These are phyloP conservation scores for Phytomonas sp. DNA, from an alignment of 208 protist genomes.

Conservation along the genomic window DNA sequence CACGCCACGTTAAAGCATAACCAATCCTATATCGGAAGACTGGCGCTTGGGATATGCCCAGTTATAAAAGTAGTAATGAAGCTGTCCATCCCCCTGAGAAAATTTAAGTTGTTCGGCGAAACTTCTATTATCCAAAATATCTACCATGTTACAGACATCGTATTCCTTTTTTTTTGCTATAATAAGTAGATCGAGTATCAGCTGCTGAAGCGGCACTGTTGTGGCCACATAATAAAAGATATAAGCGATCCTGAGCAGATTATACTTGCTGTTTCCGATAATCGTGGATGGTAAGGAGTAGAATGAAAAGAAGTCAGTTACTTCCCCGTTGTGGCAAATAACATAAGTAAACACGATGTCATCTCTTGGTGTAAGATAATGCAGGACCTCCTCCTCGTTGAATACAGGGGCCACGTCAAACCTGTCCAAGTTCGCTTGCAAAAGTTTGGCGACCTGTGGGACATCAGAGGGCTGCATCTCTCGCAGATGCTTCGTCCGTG, in stretches of 20 bases:
- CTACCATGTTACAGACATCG: conserved; percentile 99
- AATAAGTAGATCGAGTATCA: conserved; percentile 92
- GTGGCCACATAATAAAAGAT: conserved; percentile 96
- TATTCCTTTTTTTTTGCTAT: conserved; percentile 83
- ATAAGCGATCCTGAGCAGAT: conserved; percentile 93
- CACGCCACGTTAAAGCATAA: conserved; percentile 79
- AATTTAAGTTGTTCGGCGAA: conserved; percentile 96
- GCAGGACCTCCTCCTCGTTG: conserved; percentile 89
- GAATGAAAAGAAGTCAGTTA: conserved; percentile 97
- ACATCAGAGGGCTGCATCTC: conserved; percentile 80
- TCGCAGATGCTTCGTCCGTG: conserved; percentile 53
- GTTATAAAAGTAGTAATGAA: conserved; percentile 99
- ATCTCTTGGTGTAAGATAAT: conserved; percentile 93
- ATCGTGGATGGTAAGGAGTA: conserved; percentile 97
- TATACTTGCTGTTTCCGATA: conserved; percentile 92
- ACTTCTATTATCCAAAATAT: conserved; percentile 92
- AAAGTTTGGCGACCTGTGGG: conserved; percentile 47
- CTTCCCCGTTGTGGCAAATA: conserved; percentile 55
- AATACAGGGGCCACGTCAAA: conserved; percentile 88
- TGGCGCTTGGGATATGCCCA: conserved; percentile 88
- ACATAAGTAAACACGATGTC: conserved; percentile 95
- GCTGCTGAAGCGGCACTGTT: conserved; percentile 52
- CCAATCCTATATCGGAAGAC: conserved; percentile 76
- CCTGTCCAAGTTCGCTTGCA: conserved; percentile 72
- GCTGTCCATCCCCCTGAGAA: conserved; percentile 93